Evolutionary conservation across 257 asterid genomes (phyloP), one percentile per base, ranked within the genome.

Genomic region (Gentiana dahurica): DNA sequence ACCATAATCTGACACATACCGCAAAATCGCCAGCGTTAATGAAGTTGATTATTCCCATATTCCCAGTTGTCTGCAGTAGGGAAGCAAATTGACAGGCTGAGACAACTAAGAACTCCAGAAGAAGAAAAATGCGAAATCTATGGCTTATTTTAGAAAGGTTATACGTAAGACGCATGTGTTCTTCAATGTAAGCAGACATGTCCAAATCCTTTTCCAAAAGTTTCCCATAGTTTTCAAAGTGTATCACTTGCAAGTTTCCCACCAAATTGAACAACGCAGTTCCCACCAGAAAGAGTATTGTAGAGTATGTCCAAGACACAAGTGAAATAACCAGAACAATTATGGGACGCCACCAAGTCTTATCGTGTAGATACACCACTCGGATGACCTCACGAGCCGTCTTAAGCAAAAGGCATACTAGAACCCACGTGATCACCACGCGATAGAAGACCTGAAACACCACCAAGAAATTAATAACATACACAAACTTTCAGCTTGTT

Each of bases 11-110:
- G 39, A 37, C 6, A 41, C 87, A 36, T 75, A 87, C 96, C 43
- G 62, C 88, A 67, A 88, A 88, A 80, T 88, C 95, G 34, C 94
- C 95, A 60, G 80, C 94, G 68, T 88, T 88, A 57, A 88, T 64
- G 62, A 82, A 57, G 72, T 81, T 88, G 67, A 85, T 78, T 53
- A 81, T 70, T 49, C 90, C 71, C 60, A 65, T 85, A 73, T 88
- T 85, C 71, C 72, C 80, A 7, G 91, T 82, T 60, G 95, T 74
- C 72, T 79, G 85, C 72, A 88, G 59, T 36, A 88, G 73, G 3
- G 94, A 57, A 64, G 73, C 64, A 74, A 83, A 72, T 62, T 85
- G 97, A 71, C 86, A 73, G 54, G 79, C 88, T 32, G 94, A 73
- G 72, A 88, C 68, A 55, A 74, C 53, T 15, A 85, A 61, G 77